Conservation (phyloP, 2,329 filamentous ascomycete species). For the Xylariaceae sp. region DNA sequence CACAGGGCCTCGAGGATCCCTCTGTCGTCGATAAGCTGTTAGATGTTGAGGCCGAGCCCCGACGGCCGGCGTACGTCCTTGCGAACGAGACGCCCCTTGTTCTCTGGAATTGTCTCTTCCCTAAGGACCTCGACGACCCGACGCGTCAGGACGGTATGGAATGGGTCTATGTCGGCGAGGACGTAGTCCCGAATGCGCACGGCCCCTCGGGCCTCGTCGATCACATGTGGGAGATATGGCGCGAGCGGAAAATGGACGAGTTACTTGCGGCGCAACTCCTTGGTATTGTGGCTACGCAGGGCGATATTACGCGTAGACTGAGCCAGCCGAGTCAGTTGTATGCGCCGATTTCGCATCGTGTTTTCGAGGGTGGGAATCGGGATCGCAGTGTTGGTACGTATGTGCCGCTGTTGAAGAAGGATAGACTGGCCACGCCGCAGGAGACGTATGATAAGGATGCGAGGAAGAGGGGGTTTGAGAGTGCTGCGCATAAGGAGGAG, state of each 20-base stretch:
- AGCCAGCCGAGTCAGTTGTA: conserved; percentile 17
- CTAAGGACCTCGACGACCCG: conserved; percentile 38
- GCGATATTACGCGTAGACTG: conserved; percentile 21
- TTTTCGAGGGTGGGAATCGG: conserved; percentile 53
- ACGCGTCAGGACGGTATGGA: conserved; percentile 52
- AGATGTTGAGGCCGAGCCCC: conserved; percentile 63
- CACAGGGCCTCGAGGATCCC: conserved; percentile 77
- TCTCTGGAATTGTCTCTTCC: conserved; percentile 93
- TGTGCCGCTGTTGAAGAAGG: conserved; percentile 49
- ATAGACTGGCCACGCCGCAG: conserved; percentile 44
- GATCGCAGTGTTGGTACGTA: conserved; percentile 50
- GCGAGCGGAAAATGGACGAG: conserved; percentile 83
- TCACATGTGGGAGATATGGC: conserved; percentile 77
- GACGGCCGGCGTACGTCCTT: conserved; percentile 84
- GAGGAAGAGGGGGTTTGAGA: conserved; percentile 53
- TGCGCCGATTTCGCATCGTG: conserved; percentile 28
- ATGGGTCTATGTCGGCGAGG: conserved; percentile 77
- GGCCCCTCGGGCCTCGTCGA: conserved; percentile 64
- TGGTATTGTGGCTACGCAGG: conserved; percentile 48
- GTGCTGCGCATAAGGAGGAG: conserved; percentile 42
- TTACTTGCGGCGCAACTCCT: conserved; percentile 71
- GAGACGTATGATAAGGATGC: conserved; percentile 59
- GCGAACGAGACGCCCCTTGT: conserved; percentile 86
- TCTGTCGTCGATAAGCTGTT: conserved; percentile 68
- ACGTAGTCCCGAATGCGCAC: conserved; percentile 53